phyloP scores from a whole-genome alignment of 805 yeast genomes.

The Candida andamanensis region DNA sequence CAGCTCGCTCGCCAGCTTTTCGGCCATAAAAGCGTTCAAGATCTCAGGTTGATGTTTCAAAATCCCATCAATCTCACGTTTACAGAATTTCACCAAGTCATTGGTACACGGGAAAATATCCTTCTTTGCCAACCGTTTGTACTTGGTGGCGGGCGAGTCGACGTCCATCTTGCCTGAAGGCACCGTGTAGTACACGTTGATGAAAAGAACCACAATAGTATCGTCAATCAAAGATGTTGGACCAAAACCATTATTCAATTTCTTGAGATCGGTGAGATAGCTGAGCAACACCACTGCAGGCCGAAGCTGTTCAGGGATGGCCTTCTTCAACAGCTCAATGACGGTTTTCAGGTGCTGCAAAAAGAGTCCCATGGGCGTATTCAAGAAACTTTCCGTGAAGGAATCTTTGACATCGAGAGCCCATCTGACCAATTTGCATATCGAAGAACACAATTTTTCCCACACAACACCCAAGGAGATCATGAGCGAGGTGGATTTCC shows the following conservation, averaged over 20 bases:
- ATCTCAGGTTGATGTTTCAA: conserved; percentile 27
- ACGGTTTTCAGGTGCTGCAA: conserved; percentile 29
- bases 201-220: conserved; percentile 55
- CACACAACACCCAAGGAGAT: conserved; percentile 57
- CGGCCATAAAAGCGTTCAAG: conserved; percentile 23
- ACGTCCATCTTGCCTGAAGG: not conserved
- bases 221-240: conserved; percentile 75
- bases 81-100: conserved; percentile 26
- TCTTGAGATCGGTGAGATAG: conserved; percentile 53
- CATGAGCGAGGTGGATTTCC: conserved; percentile 77
- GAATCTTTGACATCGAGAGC: conserved; percentile 38
- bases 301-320: conserved; percentile 33
- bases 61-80: conserved; percentile 26
- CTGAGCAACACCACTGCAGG: conserved; percentile 40
- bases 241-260: conserved; percentile 76
- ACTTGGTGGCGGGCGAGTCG: conserved; percentile 28
- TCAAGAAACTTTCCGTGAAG: conserved; percentile 49
- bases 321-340: conserved; percentile 21
- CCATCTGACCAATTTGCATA: conserved; percentile 48
- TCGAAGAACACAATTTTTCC: conserved; percentile 53
- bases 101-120: conserved; percentile 37
- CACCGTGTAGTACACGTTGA: conserved; percentile 38
- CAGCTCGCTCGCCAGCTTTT: conserved; percentile 1
- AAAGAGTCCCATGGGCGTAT: conserved; percentile 43
- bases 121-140: conserved; percentile 35